Conservation (phyloP, 495 filamentous ascomycete species). For the Tuber brumale region DNA sequence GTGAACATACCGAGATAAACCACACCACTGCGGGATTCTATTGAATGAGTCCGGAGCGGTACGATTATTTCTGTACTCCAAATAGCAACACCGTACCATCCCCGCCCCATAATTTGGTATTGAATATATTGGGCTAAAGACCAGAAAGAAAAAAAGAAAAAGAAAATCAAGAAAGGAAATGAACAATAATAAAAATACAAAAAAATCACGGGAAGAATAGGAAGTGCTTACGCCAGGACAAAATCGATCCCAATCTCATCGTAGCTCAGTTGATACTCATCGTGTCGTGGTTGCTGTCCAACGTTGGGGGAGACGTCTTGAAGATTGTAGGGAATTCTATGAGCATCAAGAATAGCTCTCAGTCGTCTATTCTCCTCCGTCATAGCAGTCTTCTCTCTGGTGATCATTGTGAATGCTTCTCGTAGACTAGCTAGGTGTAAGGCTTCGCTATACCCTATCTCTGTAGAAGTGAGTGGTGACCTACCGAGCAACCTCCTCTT, state of each 20-base stretch:
- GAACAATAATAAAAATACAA: constrained; percentile 5
- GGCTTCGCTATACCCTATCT: constrained; percentile 48
- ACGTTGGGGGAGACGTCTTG: constrained; percentile 8
- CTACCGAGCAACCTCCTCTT: constrained; percentile 72
- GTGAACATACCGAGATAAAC: neutral
- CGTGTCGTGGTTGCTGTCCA: constrained; percentile 17
- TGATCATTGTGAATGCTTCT: constrained; percentile 56
- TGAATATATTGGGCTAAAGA: neutral
- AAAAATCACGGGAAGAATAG: neutral
- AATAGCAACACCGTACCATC: neutral
- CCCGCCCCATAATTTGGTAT: neutral
- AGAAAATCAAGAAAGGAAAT: neutral
- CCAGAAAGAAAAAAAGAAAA: constrained; percentile 4
- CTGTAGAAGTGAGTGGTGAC: constrained; percentile 38
- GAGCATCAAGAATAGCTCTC: constrained; percentile 62
- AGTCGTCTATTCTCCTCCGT: constrained; percentile 71
- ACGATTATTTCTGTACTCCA: neutral
- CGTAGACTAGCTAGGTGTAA: constrained; percentile 47
- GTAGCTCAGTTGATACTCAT: constrained; percentile 64
- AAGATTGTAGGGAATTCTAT: constrained; percentile 58
- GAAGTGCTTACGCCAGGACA: constrained; percentile 75
- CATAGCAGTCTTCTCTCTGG: constrained; percentile 59
- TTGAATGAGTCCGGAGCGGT: constrained; percentile 4
- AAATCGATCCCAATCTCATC: constrained; percentile 90
- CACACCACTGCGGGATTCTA: neutral